Percentiles rank a stretch among this genome's conserved stretches.
Evolutionary conservation across 2,329 filamentous ascomycete genomes (phyloP).

Genomic region (Aspergillus oerlinghausenensis): DNA sequence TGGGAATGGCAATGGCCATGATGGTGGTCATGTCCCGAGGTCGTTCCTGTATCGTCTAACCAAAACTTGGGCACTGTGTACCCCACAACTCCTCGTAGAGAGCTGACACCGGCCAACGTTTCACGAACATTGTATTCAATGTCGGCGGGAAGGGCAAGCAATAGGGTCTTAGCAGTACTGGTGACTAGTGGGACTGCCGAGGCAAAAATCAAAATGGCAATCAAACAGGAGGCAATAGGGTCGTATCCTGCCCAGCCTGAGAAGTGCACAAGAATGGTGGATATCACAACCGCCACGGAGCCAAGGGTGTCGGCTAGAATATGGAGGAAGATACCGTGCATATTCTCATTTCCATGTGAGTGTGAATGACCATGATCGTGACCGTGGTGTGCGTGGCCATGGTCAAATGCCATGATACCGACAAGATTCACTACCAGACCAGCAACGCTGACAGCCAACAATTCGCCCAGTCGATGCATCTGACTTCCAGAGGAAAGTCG

Average conservation of each 20-base stretch:
- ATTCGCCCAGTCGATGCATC: slow-evolving; percentile 76
- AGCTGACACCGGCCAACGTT: slow-evolving; percentile 75
- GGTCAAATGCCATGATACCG: slow-evolving; percentile 79
- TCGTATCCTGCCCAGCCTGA: slow-evolving; percentile 93
- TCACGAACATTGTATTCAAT: slow-evolving; percentile 85
- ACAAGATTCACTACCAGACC: slow-evolving; percentile 88
- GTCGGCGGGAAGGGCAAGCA: slow-evolving; percentile 79
- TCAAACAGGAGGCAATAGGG: slow-evolving; percentile 87
- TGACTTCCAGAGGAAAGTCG: slow-evolving; percentile 77
- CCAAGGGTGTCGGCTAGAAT: slow-evolving; percentile 92
- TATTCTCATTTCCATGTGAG: slow-evolving; percentile 84
- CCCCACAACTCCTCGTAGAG: slow-evolving; percentile 75
- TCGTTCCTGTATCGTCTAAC: slow-evolving; percentile 64
- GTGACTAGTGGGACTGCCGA: slow-evolving; percentile 84
- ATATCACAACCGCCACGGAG: slow-evolving; percentile 89
- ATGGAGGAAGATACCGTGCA: slow-evolving; percentile 95
- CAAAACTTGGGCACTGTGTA: slow-evolving; percentile 90
- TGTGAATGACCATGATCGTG: slow-evolving; percentile 45
- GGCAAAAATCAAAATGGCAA: slow-evolving; percentile 88
- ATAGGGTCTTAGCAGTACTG: slow-evolving; percentile 73
- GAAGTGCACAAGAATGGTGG: slow-evolving; percentile 79
- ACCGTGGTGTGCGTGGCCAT: slow-evolving; percentile 54
- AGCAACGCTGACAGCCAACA: slow-evolving; percentile 81
- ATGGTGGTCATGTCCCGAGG: slow-evolving; percentile 36
- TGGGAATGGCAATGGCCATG: slow-evolving; percentile 33